A percentile compares a stretch with the other conserved stretches of the same genome.
Evolutionary conservation across 176 grass and related monocot species (phyloP).

Genomic region (Phyllostachys edulis): DNA sequence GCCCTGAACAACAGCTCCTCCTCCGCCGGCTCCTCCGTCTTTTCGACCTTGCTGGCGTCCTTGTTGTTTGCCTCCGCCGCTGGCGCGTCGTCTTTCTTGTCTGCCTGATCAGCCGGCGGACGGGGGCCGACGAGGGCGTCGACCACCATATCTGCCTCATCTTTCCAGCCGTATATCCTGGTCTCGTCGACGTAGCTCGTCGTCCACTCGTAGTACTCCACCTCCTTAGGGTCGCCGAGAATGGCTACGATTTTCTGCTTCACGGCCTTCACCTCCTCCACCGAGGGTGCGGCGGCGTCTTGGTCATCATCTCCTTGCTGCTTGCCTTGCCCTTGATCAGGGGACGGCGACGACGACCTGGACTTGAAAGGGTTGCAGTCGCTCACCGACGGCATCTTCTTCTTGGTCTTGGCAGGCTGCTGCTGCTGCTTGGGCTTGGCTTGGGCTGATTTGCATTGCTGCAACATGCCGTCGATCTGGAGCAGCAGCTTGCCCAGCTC

Average conservation of each 20-base stretch:
- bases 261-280: neutral
- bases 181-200: slow-evolving; percentile 52
- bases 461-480: neutral
- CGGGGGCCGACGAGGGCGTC: slow-evolving; percentile 18
- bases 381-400: neutral
- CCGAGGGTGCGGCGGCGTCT: too few species aligned
- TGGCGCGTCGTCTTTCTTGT: neutral
- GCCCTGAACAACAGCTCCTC: neutral
- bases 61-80: neutral
- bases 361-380: slow-evolving; percentile 41
- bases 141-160: neutral
- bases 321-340: neutral
- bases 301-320: neutral
- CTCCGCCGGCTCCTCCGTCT: too few species aligned
- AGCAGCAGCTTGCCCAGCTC: neutral
- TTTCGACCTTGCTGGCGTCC: too few species aligned
- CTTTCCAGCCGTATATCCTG: slow-evolving; percentile 38
- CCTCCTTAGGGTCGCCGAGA: neutral
- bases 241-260: neutral
- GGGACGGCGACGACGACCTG: neutral
- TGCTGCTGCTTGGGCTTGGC: neutral
- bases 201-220: slow-evolving; percentile 51
- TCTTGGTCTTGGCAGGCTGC: neutral
- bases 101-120: too few species aligned
- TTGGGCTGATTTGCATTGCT: neutral